Conservation (phyloP, 768 basidiomycete genomes). For the Mycena rebaudengoi region DNA sequence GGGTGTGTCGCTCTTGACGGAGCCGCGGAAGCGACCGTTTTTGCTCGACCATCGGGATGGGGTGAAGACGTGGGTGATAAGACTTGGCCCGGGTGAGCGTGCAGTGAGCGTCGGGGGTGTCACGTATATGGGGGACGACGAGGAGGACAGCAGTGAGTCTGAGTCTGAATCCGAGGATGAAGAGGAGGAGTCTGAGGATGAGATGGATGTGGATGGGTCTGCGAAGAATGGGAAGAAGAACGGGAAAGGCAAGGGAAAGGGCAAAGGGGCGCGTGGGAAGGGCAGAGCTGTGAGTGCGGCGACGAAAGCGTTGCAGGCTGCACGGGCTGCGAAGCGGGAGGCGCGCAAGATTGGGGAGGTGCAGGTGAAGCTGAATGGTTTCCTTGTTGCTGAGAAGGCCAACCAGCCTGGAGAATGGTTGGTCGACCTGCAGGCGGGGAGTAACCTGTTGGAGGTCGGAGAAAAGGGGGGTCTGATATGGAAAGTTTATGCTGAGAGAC, state of each 20-base stretch:
- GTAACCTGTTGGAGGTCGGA: conserved; percentile 75
- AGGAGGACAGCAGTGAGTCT: conserved; percentile 65
- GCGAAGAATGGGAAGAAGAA: conserved; percentile 54
- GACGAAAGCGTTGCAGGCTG: conserved; percentile 31
- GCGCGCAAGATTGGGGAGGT: conserved; percentile 60
- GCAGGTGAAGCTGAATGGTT: conserved; percentile 72
- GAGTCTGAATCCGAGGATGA: conserved; percentile 54
- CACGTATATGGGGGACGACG: conserved; percentile 62
- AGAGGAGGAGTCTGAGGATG: conserved; percentile 57
- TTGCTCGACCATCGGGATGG: conserved; percentile 72
- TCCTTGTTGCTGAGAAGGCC: conserved; percentile 53
- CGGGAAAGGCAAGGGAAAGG: conserved; percentile 48
- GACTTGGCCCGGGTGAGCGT: conserved; percentile 65
- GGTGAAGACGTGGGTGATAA: conserved; percentile 77
- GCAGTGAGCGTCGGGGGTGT: conserved; percentile 63
- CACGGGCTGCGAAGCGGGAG: conserved; percentile 50
- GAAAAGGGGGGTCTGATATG: conserved; percentile 74
- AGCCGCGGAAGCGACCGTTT: conserved; percentile 67
- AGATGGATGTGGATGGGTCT: conserved; percentile 46
- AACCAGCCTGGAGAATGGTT: conserved; percentile 66
- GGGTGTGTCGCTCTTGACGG: conserved; percentile 59
- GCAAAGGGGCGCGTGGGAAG: conserved; percentile 46
- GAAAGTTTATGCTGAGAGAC: conserved; percentile 72
- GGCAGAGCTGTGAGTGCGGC: conserved; percentile 37
- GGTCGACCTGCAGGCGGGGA: conserved; percentile 64